Base-by-base conservation (phyloP, 352 stramenopile genomes). In the Globisporangium emineosum region DNA sequence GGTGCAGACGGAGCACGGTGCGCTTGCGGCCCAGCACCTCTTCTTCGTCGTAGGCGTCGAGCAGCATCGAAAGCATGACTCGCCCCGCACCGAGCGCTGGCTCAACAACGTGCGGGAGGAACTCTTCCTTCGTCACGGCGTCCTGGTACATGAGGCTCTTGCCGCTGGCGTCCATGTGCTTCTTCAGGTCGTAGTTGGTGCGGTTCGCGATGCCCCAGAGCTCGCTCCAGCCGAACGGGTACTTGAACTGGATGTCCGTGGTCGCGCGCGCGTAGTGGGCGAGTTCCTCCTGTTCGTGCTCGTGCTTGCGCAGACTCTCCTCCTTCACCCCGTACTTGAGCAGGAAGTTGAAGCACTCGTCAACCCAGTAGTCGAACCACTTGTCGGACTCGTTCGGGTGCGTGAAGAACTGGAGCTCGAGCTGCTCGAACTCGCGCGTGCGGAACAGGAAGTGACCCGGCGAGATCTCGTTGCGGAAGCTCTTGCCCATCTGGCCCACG, bases 391-490 rank as follows among this genome's bases (percentile, higher is more conserved):
- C 85, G 42, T 73, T 53, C 56, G 83, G 83, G 62, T 85, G 73
- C 59, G 81, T 92, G 66, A 94, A 94, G 66, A 88, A 94, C 71
- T 92, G 79, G 23, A 93, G 86, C 75, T 99, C 97, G 53, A 98
- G 94, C 81, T 99, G 97, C 77, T 99, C 96, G 70, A 99, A 99
- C 81, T 99, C 97, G 35, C 96, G 84, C 58, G 83, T 97, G 58
- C 97, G 93, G 70, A 99, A 99, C 57, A 99, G 83, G 68, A 99
- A 99, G 64, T 99, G 97, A 7, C 95, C 79, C 0, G 96, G 94
- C 12, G 94, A 98, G 68, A 99, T 99, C 79, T 99, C 97, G 68
- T 99, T 99, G 21, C 97, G 88, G 74, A 99, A 99, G 57, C 95
- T 97, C 72, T 99, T 99, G 65, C 97, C 97, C 72, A 99, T 97